These are phyloP conservation scores for Peronospora tabacina DNA, from an alignment of 352 stramenopile species.

Conservation along the genomic window DNA sequence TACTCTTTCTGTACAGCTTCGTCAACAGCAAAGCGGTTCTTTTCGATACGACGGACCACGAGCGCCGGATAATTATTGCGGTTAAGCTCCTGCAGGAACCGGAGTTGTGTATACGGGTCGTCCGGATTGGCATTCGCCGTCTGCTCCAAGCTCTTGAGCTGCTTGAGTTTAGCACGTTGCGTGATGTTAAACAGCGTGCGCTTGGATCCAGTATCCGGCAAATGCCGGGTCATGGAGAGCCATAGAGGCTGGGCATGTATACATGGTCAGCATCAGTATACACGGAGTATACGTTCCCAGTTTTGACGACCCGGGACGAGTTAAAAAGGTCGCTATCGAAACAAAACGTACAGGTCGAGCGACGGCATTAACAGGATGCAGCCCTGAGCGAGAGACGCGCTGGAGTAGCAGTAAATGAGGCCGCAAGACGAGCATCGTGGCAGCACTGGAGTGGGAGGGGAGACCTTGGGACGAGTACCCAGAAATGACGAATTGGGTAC, in stretches of 20 bases:
- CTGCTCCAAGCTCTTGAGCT: conserved; percentile 80
- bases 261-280: not conserved
- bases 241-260: conserved; percentile 4
- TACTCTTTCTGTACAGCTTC: conserved; percentile 83
- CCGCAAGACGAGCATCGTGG: conserved; percentile 40
- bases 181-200: conserved; percentile 80
- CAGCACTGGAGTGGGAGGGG: not conserved
- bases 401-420: conserved; percentile 33
- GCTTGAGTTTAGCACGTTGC: conserved; percentile 63
- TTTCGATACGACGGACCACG: conserved; percentile 77
- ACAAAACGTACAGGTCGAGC: conserved; percentile 12
- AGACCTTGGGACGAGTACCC: not conserved
- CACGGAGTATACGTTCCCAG: not conserved
- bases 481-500: no score
- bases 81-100: conserved; percentile 84
- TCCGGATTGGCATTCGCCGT: conserved; percentile 69
- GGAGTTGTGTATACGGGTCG: conserved; percentile 66
- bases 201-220: conserved; percentile 17
- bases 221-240: not conserved
- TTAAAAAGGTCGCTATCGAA: not conserved
- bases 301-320: not conserved
- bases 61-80: conserved; percentile 76
- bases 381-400: conserved; percentile 14
- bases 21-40: conserved; percentile 74
- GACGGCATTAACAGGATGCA: not conserved